Evolutionary conservation across 1,284 basidiomycete genomes (phyloP), one percentile per base, ranked within the genome.

Genomic region (Trichosporon coremiiforme): DNA sequence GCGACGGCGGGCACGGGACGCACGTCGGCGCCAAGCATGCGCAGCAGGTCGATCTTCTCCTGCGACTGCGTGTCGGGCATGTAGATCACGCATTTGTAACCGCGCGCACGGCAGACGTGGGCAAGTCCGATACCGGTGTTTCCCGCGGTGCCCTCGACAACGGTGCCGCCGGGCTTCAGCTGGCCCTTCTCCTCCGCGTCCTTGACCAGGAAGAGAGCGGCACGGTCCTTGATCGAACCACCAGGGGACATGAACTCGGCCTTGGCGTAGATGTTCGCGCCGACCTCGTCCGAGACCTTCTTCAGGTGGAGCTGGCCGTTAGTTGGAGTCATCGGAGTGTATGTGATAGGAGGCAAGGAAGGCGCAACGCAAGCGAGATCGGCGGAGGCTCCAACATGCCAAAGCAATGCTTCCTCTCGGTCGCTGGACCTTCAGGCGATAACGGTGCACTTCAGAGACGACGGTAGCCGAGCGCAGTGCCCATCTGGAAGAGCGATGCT

Each of bases 51-150:
- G 74, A 99, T 98, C 86, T 99, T 99, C 80, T 99, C 96, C 85
- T 96, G 94, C 80, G 90, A 93, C 87, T 97, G 95, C 1, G 91
- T 94, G 84, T 98, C 88, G 65, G 96, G 96, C 96, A 99, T 98
- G 88, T 94, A 99, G 80, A 99, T 99, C n/a, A 99, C 95, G 80
- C 96, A 98, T 82, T 90, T 92, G 87, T 99, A 99, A 2, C 97
- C 95, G 75, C 88, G 89, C 31, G 93, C 89, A 77, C 96, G 87
- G 85, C 96, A 98, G 67, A 98, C 82, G 79, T 95, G 95, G 4
- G 95, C 95, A 41, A 98, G 88, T 63, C 95, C 95, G 73, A 98
- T 98, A 66, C 95, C 96, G 6, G 96, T 99, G 85, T 99, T 99
- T n/a, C 96, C 96, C 36, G 96, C 96, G 0, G 96, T 99, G 2